Evolutionary conservation across 805 yeast species (phyloP), one percentile per base, ranked within the genome.

Genomic region (Saccharomycopsis capsularis): DNA sequence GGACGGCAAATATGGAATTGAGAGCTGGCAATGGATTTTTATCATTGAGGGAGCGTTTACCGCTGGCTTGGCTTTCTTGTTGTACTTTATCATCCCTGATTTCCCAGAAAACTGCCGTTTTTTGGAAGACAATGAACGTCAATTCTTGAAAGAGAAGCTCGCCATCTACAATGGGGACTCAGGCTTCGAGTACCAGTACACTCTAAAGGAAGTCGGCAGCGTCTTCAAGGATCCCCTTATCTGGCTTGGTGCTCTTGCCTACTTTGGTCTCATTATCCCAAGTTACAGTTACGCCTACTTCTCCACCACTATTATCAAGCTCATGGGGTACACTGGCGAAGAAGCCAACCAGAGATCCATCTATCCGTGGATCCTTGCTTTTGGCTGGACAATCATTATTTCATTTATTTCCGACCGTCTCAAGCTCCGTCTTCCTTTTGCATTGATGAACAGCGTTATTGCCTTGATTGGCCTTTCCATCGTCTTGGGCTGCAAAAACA

Each of bases 321-420:
- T 73, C 38, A 68, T 82, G 67, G 82, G 84, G 18, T 73, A 81
- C 68, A 73, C 86, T 2, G 81, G 86, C 2, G 82, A 79, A 58
- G 69, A 76, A 48, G 91, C 95, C 4, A 88, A 88, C 63, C 76
- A 82, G 47, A 82, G 81, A 66, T 83, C 95, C 0, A 85, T 88
- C 43, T 89, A 86, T 56, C 95, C 95, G 21, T 88, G 95, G 90
- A 70, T 85, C 38, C 67, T 73, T 23, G 85, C 95, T 0, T 83
- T 87, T 59, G 88, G 82, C 3, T 67, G 75, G 30, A 75, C 82
- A 39, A 79, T 82, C 65, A 57, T 76, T 3, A 55, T 74, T n/a
- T 91, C 95, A 0, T 67, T 70, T 51, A 53, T 71, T 49, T 82
- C 93, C 1, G 95, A 87, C 61, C 63, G 59, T 41, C 47, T 67